These are phyloP conservation scores for Aspergillus ibericus DNA, from an alignment of 2,329 filamentous ascomycete genomes.

Conservation along the genomic window DNA sequence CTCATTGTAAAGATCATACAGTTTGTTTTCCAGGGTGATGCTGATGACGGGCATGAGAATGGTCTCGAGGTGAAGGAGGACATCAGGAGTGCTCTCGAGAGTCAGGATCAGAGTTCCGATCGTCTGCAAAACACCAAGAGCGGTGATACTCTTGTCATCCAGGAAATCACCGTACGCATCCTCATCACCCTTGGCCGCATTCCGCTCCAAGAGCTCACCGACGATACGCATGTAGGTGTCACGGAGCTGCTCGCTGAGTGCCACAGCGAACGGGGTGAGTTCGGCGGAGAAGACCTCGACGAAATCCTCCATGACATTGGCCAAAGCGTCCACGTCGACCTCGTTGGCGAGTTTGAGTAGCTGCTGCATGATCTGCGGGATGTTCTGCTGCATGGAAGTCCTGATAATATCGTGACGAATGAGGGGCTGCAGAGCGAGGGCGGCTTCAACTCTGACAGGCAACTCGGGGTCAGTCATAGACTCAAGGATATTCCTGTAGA, in stretches of 20 bases:
- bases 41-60: constrained; percentile 97
- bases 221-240: constrained; percentile 96
- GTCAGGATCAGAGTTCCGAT: constrained; percentile 97
- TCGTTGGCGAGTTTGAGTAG: constrained; percentile 95
- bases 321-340: constrained; percentile 93
- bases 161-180: constrained; percentile 85
- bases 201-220: constrained; percentile 84
- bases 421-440: constrained; percentile 88
- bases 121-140: constrained; percentile 91
- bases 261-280: constrained; percentile 93
- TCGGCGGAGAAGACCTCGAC: constrained; percentile 98
- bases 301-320: constrained; percentile 99
- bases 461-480: constrained; percentile 94
- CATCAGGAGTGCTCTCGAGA: constrained; percentile 93
- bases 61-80: constrained; percentile 88
- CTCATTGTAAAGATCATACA: constrained; percentile 97
- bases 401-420: constrained; percentile 95
- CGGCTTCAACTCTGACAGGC: constrained; percentile 90
- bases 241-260: constrained; percentile 88
- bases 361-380: constrained; percentile 99
- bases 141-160: constrained; percentile 98
- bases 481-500: constrained; percentile 95
- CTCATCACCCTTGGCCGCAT: constrained; percentile 70
- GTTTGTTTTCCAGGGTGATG: constrained; percentile 94
- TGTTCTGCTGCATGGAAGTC: constrained; percentile 94